Evolutionary conservation across 139 green algal genomes (phyloP).

Genomic region (Tetraselmis chui): DNA sequence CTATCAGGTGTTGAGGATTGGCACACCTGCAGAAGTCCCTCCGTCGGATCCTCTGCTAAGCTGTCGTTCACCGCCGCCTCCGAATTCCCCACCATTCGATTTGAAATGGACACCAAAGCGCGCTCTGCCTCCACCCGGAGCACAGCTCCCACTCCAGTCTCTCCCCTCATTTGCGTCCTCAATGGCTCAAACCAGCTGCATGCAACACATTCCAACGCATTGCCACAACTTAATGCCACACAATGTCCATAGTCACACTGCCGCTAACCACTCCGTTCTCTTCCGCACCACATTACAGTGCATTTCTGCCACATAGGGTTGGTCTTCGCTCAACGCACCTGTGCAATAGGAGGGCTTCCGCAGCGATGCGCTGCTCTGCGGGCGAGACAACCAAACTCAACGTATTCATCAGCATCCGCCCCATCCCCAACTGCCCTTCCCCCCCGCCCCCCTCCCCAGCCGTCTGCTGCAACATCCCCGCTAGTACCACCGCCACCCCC

Average conservation of each 20-base stretch:
- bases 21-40: no score
- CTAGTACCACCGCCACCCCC: background rate
- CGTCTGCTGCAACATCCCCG: background rate
- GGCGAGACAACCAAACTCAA: background rate
- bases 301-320: no score
- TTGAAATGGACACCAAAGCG: background rate
- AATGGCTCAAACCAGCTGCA: background rate
- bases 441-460: no score
- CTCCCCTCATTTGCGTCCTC: background rate
- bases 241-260: no score
- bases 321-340: no score
- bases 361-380: background rate
- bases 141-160: background rate
- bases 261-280: no score
- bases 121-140: background rate
- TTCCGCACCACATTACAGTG: no score
- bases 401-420: background rate
- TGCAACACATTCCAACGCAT: no score
- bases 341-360: background rate
- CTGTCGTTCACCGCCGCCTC: background rate
- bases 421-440: background rate
- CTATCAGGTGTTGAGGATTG: no score
- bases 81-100: background rate
- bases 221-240: no score
- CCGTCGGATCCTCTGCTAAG: no score